phyloP scores from a whole-genome alignment of 2,329 filamentous ascomycete genomes.

The Madurella fahalii region DNA sequence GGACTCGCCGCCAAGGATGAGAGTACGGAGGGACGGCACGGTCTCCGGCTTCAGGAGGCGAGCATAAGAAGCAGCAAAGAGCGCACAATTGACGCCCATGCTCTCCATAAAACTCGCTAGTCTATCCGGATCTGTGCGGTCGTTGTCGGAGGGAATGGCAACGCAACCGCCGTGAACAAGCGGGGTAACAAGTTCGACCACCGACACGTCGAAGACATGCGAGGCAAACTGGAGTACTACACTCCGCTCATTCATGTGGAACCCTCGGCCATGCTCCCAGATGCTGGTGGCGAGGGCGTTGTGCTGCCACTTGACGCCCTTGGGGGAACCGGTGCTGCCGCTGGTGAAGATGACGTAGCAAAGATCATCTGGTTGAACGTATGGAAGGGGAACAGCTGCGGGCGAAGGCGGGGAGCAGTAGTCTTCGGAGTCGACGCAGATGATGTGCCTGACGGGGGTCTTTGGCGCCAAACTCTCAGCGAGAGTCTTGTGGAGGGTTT shows the following conservation, averaged over 20 bases:
- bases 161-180: conserved; percentile 36
- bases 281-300: conserved; percentile 18
- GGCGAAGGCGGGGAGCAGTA: background rate
- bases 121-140: conserved; percentile 32
- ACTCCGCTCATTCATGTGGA: conserved; percentile 5
- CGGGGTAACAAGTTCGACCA: conserved; percentile 36
- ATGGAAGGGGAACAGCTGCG: background rate
- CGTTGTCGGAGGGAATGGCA: conserved; percentile 36
- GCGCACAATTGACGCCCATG: conserved; percentile 20
- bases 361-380: conserved; percentile 3
- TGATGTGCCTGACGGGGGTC: background rate
- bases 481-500: background rate
- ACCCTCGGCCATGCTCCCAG: conserved; percentile 3
- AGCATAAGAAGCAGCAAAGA: conserved; percentile 25
- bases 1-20: conserved; percentile 24
- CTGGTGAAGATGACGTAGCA: conserved; percentile 47
- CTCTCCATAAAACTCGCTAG: conserved; percentile 27
- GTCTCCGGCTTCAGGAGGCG: conserved; percentile 19
- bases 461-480: background rate
- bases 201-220: conserved; percentile 38
- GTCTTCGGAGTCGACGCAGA: background rate
- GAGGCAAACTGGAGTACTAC: conserved; percentile 26
- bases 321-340: conserved; percentile 47
- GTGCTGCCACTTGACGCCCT: conserved; percentile 40
- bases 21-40: conserved; percentile 18